A percentile compares a stretch with the other conserved stretches of the same genome.
Conservation (phyloP, 2,329 filamentous ascomycete species). For the Scedosporium apiospermum region DNA sequence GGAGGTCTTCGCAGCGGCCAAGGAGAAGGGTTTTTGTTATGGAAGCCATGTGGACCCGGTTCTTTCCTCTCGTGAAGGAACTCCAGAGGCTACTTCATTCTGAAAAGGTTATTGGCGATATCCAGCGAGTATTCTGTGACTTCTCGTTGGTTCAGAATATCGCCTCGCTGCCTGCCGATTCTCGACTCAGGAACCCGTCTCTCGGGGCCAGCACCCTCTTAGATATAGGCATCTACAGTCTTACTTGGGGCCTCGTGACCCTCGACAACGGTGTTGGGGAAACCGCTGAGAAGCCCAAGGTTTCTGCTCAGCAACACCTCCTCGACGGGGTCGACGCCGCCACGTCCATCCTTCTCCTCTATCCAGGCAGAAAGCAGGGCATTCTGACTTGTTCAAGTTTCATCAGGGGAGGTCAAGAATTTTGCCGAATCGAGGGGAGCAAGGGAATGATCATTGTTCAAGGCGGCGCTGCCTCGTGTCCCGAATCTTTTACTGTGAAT, state of each 20-base stretch:
- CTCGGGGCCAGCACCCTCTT: conserved; percentile 6
- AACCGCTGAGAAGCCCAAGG: conserved; percentile 20
- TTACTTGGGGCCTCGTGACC: conserved; percentile 26
- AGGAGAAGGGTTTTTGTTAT: conserved; percentile 30
- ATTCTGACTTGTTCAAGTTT: conserved; percentile 29
- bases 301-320: conserved; percentile 25
- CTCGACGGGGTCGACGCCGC: conserved; percentile 22
- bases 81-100: conserved; percentile 26
- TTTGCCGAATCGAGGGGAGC: conserved; percentile 31
- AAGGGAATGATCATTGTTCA: conserved; percentile 26
- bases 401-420: conserved; percentile 14
- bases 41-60: conserved; percentile 37
- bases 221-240: conserved; percentile 4
- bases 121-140: conserved; percentile 28
- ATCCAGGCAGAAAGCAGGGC: conserved; percentile 27
- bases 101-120: conserved; percentile 27
- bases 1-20: conserved; percentile 28
- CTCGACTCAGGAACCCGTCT: conserved; percentile 2
- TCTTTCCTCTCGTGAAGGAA: conserved; percentile 26
- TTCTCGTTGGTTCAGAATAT: conserved; percentile 28
- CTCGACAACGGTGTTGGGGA: conserved; percentile 20
- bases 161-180: conserved; percentile 24
- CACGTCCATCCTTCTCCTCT: conserved; percentile 28
- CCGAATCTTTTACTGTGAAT: conserved; percentile 24
- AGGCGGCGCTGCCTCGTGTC: conserved; percentile 21